Base-by-base conservation (phyloP, 2,329 filamentous ascomycete species). In the Clonostachys rhizophaga region DNA sequence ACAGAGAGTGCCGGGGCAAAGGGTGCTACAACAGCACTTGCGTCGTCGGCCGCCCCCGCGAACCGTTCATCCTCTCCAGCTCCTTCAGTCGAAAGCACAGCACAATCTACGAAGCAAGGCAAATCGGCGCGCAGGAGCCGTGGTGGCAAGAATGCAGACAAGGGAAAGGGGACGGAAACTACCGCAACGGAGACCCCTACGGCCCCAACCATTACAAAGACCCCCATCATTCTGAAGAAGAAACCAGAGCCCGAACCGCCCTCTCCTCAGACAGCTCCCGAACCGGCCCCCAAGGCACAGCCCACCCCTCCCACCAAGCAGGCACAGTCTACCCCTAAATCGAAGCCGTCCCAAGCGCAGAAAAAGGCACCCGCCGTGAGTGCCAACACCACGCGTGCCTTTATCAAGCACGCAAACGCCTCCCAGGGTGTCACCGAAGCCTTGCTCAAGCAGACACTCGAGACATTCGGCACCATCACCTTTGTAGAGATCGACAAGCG, bases 401-500 rank as follows among this genome's bases (percentile, higher is more conserved):
- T 91, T 59, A 72, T 91, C 50, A 91, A 91, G 64, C 86, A 91
- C 56, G 87, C 86, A 45, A 96, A 95, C 61, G 83, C 89, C 11
- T 94, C 91, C 0, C 92, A 96, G 61, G 92, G 92, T 13, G 88
- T 96, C 42, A 96, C 90, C 0, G 92, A 96, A 60, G 71, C 85
- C 0, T 68, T 91, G 0, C 80, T 97, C 2, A 84, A 86, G 56
- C 79, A 86, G 54, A 84, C 87, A 1, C 82, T 97, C 61, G 77
- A 84, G 41, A 66, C 70, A 0, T 95, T 90, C 56, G 92, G 92
- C 2, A 65, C 79, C 2, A 80, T 96, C 42, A 81, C 81, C 1
- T 86, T 83, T 54, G 89, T 96, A 16, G 92, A 96, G 57, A 92
- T 97, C 46, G 92, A 97, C 62, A 91, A 91, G 65, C 87, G 91